Evolutionary conservation across 805 yeast genomes (phyloP), one percentile per base, ranked within the genome.

Genomic region (Sungouiella thailandica): DNA sequence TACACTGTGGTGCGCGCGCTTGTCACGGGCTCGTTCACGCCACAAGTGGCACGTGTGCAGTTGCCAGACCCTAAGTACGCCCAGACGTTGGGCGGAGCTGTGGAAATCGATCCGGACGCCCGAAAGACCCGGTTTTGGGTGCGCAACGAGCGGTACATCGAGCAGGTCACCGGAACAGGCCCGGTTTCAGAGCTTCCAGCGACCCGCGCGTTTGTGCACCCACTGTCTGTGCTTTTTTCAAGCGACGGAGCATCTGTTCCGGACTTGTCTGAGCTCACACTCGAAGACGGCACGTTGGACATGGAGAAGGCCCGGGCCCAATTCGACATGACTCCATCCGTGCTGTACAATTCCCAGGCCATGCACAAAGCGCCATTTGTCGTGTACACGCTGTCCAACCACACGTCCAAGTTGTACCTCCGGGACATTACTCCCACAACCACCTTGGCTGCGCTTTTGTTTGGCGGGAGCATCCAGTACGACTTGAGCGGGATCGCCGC

Each of bases 51-150:
- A 0, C 69, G 86, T 41, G 84, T 87, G 3, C 87, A 83, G 48
- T 62, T 76, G 14, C 97, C 97, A 0, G 88, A 86, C 40, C 76
- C 89, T 3, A 85, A 83, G 49, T 90, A 62, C 53, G 60, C 77
- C 28, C 72, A 78, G 23, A 76, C 86, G 1, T 62, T 80, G 22
- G 70, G 78, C 0, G 98, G 98, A 15, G 74, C 97, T 0, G 71
- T 90, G 28, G 89, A 84, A 34, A 69, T 77, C n/a, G 96, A 89
- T 47, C 84, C 88, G 0, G 96, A 89, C 50, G 83, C 89, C 2
- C 72, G 68, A 36, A 65, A 70, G 38, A 80, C 82, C 37, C 82
- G 80, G 51, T 76, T 78, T 32, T 88, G 88, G 83, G 70, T 83
- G 28, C 62, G 84, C 43, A 77, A 76, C 47, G 86, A 80, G 32